Percentiles rank a stretch among this genome's conserved stretches.
Conservation (phyloP, 352 stramenopile genomes). For the Phytophthora sp. region DNA sequence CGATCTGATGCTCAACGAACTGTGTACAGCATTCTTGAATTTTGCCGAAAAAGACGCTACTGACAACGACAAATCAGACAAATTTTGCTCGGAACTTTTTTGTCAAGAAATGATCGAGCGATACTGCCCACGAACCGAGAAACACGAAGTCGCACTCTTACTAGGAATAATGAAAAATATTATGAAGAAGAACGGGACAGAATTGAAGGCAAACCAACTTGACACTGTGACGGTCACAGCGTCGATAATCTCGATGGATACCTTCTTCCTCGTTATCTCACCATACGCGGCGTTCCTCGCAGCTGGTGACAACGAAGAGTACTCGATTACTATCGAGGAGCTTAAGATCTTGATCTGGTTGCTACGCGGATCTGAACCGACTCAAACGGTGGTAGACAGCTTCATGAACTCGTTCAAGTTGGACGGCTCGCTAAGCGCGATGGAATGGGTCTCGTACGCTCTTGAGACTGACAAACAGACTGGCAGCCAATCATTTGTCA, state of each 20-base stretch:
- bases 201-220: background rate
- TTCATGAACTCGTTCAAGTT: constrained; percentile 73
- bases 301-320: constrained; percentile 65
- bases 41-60: constrained; percentile 26
- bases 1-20: constrained; percentile 61
- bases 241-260: constrained; percentile 48
- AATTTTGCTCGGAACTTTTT: constrained; percentile 45
- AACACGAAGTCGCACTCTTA: constrained; percentile 52
- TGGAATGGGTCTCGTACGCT: constrained; percentile 77
- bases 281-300: constrained; percentile 70
- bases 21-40: constrained; percentile 60
- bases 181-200: constrained; percentile 10
- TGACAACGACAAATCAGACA: constrained; percentile 9
- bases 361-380: constrained; percentile 69
- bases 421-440: constrained; percentile 55
- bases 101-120: constrained; percentile 54
- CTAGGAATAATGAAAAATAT: constrained; percentile 51
- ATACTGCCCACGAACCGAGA: constrained; percentile 38
- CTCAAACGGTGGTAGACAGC: constrained; percentile 36
- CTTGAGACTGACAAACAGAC: constrained; percentile 55
- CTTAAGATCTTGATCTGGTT: constrained; percentile 73
- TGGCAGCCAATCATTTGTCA: constrained; percentile 49
- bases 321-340: constrained; percentile 60
- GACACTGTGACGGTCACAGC: background rate
- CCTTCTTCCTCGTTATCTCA: constrained; percentile 67